Percentiles rank a stretch among this genome's conserved stretches.
phyloP scores from a whole-genome alignment of 768 basidiomycete species.

The Stropharia rugosoannulata region DNA sequence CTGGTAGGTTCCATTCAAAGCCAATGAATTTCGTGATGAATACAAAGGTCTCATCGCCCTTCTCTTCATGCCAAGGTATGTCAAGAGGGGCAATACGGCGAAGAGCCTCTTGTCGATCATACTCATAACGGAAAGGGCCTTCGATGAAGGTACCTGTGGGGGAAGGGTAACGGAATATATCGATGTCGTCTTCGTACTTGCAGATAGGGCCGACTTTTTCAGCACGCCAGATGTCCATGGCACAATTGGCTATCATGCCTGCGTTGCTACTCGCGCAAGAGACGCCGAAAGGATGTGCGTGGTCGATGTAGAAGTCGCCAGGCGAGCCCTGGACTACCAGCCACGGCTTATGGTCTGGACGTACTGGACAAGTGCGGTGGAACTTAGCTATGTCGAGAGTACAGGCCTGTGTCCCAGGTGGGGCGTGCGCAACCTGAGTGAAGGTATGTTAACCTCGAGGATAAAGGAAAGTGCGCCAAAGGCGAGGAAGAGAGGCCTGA shows the following conservation, averaged over 20 bases:
- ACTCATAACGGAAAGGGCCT: background rate
- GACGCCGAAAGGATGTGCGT: slow-evolving; percentile 27
- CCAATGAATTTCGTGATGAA: slow-evolving; percentile 31
- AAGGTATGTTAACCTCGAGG: slow-evolving; percentile 15
- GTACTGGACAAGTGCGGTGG: slow-evolving; percentile 30
- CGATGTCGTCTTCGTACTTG: slow-evolving; percentile 5
- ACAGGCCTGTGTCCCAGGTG: slow-evolving; percentile 28
- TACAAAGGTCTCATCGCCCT: slow-evolving; percentile 6
- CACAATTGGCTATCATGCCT: slow-evolving; percentile 26
- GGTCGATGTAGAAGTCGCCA: slow-evolving; percentile 30
- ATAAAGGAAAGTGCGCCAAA: too few relatives aligned
- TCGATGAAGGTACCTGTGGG: background rate
- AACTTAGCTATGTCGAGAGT: slow-evolving; percentile 31
- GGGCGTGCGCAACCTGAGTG: slow-evolving; percentile 25
- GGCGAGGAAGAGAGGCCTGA: background rate
- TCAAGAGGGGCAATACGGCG: background rate
- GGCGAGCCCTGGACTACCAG: slow-evolving; percentile 25
- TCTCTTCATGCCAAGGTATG: slow-evolving; percentile 9
- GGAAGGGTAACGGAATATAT: slow-evolving; percentile 5
- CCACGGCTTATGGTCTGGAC: slow-evolving; percentile 31
- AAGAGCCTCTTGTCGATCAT: background rate
- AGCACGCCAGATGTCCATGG: slow-evolving; percentile 18
- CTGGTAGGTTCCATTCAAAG: slow-evolving; percentile 32
- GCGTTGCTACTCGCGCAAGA: slow-evolving; percentile 30
- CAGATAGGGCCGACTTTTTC: slow-evolving; percentile 4